These are phyloP conservation scores for Petunia hybrid DNA, from an alignment of 305 asterid species.

Conservation along the genomic window DNA sequence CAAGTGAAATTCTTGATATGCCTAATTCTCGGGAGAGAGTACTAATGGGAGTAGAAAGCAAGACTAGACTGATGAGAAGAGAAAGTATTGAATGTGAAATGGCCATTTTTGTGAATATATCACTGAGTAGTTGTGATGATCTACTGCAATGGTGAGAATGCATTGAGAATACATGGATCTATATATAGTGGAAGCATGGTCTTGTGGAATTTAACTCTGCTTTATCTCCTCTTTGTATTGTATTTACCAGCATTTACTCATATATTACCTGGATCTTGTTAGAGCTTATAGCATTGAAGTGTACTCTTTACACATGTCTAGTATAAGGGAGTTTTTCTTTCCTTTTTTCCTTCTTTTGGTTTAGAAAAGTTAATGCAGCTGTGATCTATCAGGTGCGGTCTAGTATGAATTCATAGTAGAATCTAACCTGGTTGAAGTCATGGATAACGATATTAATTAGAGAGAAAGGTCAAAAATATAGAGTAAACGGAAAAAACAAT, in stretches of 20 bases:
- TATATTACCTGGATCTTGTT: neutral
- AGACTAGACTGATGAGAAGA: neutral
- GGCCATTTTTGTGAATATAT: neutral
- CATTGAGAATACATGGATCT: neutral
- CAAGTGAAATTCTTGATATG: no score
- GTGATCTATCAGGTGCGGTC: no score
- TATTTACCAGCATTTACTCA: slow-evolving; percentile 15
- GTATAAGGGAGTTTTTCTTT: no score
- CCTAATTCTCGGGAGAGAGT: neutral
- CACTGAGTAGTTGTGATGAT: neutral
- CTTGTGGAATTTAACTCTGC: neutral
- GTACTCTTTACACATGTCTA: no score
- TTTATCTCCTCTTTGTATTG: neutral
- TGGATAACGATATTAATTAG: no score
- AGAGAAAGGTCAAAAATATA: no score
- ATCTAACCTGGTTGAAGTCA: no score
- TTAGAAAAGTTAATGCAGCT: no score
- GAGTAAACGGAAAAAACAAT: no score
- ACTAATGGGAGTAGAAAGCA: neutral
- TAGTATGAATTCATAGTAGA: no score
- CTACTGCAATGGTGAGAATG: neutral
- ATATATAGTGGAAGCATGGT: neutral
- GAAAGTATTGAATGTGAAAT: slow-evolving; percentile 17
- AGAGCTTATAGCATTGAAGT: neutral
- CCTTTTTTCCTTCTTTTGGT: no score